Evolutionary conservation across 352 stramenopile species (phyloP), one percentile per base, ranked within the genome.

Genomic region (Phytophthora pluvialis): DNA sequence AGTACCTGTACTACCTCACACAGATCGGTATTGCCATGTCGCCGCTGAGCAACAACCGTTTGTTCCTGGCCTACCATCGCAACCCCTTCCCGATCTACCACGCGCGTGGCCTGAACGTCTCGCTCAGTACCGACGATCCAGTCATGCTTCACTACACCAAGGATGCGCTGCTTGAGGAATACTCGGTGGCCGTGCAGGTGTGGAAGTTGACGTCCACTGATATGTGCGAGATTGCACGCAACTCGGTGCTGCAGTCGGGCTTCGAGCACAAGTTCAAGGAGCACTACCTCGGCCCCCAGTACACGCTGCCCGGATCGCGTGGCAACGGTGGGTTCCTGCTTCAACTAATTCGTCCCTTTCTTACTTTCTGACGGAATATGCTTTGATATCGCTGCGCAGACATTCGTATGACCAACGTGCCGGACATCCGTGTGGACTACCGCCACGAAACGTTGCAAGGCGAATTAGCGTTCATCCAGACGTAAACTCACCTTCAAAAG

Each of bases 1-100:
- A 99, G 75, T 99, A 99, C 72, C 75, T 99, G 39, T 99, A 99
- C 82, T 99, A 99, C 81, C 86, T 99, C 11, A 95, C 95, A 45
- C 96, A 99, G 76, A 97, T 99, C 54, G 89, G 96, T 26, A 91
- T 98, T 55, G 91, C 93, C 49, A 96, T 98, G 87, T 97, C 90
- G 31, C 94, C 94, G 15, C 69, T 98, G 35, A 97, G 84, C 67
- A 98, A 98, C 84, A 98, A 98, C 82, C 95, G 93, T 57, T 85
- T 98, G 50, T 99, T 98, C 67, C 69, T 98, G 6, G 93, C 98
- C 60, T 98, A 98, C 70, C 84, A 97, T 47, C 91, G 94, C 58
- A 98, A 98, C 70, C 95, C 95, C 28, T 98, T 98, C 70, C 89
- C 90, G n/a, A 93, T 86, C 48, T 98, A 97, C 70, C 98, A 99